A percentile compares a stretch with the other conserved stretches of the same genome.
These are phyloP conservation scores for Phytopythium aichiense DNA, from an alignment of 352 stramenopile genomes.

Conservation along the genomic window DNA sequence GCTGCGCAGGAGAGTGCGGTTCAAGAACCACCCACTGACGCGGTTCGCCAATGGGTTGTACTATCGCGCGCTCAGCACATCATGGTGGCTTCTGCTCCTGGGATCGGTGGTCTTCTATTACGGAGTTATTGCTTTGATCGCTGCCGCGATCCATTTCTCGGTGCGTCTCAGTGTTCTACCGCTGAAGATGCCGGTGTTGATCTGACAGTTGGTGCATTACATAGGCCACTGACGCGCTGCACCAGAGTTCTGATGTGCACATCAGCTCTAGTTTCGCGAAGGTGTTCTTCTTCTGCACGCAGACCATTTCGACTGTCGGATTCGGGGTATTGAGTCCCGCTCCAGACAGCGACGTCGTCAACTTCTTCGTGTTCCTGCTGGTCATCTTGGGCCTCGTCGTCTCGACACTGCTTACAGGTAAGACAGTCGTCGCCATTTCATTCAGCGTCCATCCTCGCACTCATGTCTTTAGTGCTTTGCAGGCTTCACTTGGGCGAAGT, in stretches of 20 bases:
- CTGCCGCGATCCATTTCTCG: slow-evolving; percentile 36
- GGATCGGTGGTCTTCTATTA: slow-evolving; percentile 38
- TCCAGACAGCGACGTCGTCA: slow-evolving; percentile 38
- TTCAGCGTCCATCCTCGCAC: not conserved
- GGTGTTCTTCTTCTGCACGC: slow-evolving; percentile 56
- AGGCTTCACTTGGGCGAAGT: slow-evolving; percentile 64
- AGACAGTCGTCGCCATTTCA: not conserved
- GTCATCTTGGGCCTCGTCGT: slow-evolving; percentile 35
- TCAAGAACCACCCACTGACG: slow-evolving; percentile 38
- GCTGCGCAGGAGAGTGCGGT: slow-evolving; percentile 25
- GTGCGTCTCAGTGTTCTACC: slow-evolving; percentile 15
- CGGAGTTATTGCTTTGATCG: slow-evolving; percentile 29
- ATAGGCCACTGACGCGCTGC: slow-evolving; percentile 13
- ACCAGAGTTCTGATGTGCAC: slow-evolving; percentile 8
- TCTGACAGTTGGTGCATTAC: not conserved
- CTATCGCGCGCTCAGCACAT: slow-evolving; percentile 41
- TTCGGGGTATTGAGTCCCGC: slow-evolving; percentile 44
- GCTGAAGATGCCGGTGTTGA: not conserved
- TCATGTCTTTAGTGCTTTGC: not conserved
- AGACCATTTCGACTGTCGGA: slow-evolving; percentile 60
- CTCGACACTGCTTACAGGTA: slow-evolving; percentile 50
- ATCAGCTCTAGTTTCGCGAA: slow-evolving; percentile 22
- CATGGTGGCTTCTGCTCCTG: slow-evolving; percentile 36
- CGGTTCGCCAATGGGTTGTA: slow-evolving; percentile 47
- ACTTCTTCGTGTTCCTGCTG: slow-evolving; percentile 61